These are phyloP conservation scores for Kurtzmaniella cleridarum DNA, from an alignment of 805 yeast species.

Conservation along the genomic window DNA sequence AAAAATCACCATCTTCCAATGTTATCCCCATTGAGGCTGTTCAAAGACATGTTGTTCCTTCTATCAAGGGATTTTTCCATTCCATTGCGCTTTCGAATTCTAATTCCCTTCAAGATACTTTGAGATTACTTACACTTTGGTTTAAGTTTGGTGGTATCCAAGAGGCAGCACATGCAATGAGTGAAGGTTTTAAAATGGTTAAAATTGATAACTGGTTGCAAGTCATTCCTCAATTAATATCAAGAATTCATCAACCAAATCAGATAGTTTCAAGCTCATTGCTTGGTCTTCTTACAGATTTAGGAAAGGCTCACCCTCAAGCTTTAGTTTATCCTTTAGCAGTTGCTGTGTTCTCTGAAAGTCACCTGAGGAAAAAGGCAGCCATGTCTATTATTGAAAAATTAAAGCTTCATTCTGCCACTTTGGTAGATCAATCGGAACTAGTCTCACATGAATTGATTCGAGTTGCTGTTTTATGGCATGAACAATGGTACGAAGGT, in stretches of 20 bases:
- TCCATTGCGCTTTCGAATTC: constrained; percentile 84
- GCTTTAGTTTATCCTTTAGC: constrained; percentile 93
- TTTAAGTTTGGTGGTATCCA: constrained; percentile 91
- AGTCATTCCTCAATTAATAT: constrained; percentile 91
- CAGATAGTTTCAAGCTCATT: constrained; percentile 76
- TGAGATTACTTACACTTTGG: constrained; percentile 89
- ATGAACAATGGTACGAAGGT: constrained; percentile 97
- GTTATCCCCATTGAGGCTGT: constrained; percentile 50
- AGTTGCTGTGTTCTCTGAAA: constrained; percentile 92
- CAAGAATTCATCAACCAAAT: constrained; percentile 94
- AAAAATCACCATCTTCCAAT: constrained; percentile 10
- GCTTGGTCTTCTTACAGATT: constrained; percentile 72
- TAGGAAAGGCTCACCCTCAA: constrained; percentile 96
- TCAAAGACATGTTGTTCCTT: constrained; percentile 89
- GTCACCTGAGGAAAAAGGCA: constrained; percentile 82
- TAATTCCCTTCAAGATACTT: constrained; percentile 87
- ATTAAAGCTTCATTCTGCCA: constrained; percentile 83
- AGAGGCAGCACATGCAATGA: constrained; percentile 86
- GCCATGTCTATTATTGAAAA: constrained; percentile 88
- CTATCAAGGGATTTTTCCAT: constrained; percentile 92
- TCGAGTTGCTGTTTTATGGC: constrained; percentile 94
- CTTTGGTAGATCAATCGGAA: constrained; percentile 86
- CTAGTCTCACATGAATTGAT: constrained; percentile 90
- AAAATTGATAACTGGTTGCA: constrained; percentile 92
- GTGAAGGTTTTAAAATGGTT: constrained; percentile 85